Percentiles rank a stretch among this genome's conserved stretches.
These are phyloP conservation scores for Trichoderma polysporum DNA, from an alignment of 2,329 filamentous ascomycete genomes.

Conservation along the genomic window DNA sequence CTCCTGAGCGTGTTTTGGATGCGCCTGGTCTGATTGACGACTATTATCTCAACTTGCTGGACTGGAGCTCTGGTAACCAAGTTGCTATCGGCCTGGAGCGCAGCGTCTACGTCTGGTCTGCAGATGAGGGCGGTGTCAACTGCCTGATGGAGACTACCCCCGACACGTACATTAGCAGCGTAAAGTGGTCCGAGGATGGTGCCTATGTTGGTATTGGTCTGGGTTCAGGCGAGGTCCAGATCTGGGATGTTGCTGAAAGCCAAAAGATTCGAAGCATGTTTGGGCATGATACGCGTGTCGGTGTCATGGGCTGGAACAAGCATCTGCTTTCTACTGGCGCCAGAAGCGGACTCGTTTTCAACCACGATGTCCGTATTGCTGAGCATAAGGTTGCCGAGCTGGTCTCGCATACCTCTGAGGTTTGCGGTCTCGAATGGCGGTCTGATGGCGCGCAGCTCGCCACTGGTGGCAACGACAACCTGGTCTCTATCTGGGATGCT, in stretches of 20 bases:
- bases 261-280: conserved; percentile 98
- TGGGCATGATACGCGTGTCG: conserved; percentile 92
- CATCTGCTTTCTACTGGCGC: conserved; percentile 94
- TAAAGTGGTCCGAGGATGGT: conserved; percentile 98
- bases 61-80: conserved; percentile 98
- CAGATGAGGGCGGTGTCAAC: conserved; percentile 85
- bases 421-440: conserved; percentile 97
- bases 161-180: conserved; percentile 95
- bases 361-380: conserved; percentile 96
- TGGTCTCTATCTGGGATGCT: conserved; percentile 98
- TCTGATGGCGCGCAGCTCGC: conserved; percentile 95
- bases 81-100: conserved; percentile 97
- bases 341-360: conserved; percentile 91
- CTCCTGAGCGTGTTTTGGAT: conserved; percentile 93
- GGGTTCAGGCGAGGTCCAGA: conserved; percentile 94
- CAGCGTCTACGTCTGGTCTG: conserved; percentile 98
- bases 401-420: conserved; percentile 94
- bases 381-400: conserved; percentile 98
- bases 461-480: conserved; percentile 97
- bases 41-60: conserved; percentile 97
- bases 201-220: conserved; percentile 95
- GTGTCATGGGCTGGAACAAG: conserved; percentile 99
- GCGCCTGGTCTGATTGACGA: conserved; percentile 95
- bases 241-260: conserved; percentile 96
- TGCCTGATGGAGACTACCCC: conserved; percentile 82